A percentile compares a stretch with the other conserved stretches of the same genome.
Conservation (phyloP, 441 rosid species). For the Gossypium gossypioides region DNA sequence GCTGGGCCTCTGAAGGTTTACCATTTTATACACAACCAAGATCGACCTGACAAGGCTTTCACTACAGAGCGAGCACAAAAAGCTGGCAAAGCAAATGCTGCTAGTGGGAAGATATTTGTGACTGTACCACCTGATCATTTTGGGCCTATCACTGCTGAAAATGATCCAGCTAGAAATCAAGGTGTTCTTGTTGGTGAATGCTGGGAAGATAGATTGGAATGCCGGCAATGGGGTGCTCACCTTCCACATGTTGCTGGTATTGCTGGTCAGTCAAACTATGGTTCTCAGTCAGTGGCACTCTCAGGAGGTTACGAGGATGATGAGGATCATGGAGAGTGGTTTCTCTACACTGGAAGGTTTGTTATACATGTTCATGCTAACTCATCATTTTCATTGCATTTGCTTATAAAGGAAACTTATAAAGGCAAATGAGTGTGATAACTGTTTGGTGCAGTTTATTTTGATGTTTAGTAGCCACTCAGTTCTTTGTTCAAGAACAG, state of each 20-base stretch:
- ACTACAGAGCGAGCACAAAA: constrained; percentile 66
- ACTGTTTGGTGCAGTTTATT: not conserved
- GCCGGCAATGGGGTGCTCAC: constrained; percentile 85
- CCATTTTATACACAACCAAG: constrained; percentile 52
- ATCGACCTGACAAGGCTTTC: constrained; percentile 66
- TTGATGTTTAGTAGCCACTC: not conserved
- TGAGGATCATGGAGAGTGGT: constrained; percentile 97
- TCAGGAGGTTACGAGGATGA: constrained; percentile 82
- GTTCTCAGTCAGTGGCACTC: constrained; percentile 82
- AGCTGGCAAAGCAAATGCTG: constrained; percentile 77
- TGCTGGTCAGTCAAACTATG: constrained; percentile 62
- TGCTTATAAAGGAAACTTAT: not conserved
- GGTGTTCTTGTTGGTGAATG: constrained; percentile 76
- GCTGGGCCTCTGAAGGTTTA: constrained; percentile 24
- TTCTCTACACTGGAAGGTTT: constrained; percentile 88
- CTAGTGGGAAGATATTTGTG: constrained; percentile 67
- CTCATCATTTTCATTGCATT: not conserved
- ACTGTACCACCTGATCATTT: constrained; percentile 69
- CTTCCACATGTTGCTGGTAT: constrained; percentile 72
- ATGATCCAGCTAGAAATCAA: constrained; percentile 62
- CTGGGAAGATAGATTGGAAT: constrained; percentile 65
- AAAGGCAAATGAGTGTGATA: not conserved
- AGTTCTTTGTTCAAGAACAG: not conserved
- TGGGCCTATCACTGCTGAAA: constrained; percentile 72
- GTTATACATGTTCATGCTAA: not conserved